Percentiles rank a stretch among this genome's conserved stretches.
Evolutionary conservation across 176 grass and related monocot genomes (phyloP).

Genomic region (Paspalum vaginatum): DNA sequence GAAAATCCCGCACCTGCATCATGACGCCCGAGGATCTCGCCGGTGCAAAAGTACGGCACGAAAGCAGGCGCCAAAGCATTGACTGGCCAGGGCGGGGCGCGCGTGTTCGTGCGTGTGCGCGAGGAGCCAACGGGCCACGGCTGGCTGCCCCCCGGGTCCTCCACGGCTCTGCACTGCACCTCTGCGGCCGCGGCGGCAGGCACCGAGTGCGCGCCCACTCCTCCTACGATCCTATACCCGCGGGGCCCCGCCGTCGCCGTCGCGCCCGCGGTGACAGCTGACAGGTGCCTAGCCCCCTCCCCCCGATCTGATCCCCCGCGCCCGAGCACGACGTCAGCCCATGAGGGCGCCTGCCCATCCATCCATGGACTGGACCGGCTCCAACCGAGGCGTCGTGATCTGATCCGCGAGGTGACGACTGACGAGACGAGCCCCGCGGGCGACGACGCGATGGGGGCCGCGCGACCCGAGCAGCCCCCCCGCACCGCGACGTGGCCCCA

Average conservation of each 20-base stretch:
- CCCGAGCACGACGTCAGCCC: background rate
- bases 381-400: background rate
- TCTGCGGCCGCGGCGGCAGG: background rate
- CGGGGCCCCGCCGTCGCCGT: background rate
- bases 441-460: background rate
- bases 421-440: background rate
- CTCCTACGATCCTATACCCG: background rate
- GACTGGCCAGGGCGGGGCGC: too few species aligned
- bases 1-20: background rate
- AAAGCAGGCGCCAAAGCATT: too few species aligned
- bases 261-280: background rate
- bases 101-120: too few species aligned
- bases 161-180: background rate
- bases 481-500: too few species aligned
- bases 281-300: background rate
- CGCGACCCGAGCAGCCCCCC: too few species aligned
- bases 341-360: background rate
- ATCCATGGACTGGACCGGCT: too few species aligned
- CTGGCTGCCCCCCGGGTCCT: too few species aligned
- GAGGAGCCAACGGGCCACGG: too few species aligned
- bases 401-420: background rate
- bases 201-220: slow-evolving; percentile 32
- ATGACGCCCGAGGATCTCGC: slow-evolving; percentile 10
- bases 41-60: background rate
- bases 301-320: slow-evolving; percentile 22